These are phyloP conservation scores for Chalaropsis ovoidea DNA, from an alignment of 2,329 filamentous ascomycete species.

Conservation along the genomic window DNA sequence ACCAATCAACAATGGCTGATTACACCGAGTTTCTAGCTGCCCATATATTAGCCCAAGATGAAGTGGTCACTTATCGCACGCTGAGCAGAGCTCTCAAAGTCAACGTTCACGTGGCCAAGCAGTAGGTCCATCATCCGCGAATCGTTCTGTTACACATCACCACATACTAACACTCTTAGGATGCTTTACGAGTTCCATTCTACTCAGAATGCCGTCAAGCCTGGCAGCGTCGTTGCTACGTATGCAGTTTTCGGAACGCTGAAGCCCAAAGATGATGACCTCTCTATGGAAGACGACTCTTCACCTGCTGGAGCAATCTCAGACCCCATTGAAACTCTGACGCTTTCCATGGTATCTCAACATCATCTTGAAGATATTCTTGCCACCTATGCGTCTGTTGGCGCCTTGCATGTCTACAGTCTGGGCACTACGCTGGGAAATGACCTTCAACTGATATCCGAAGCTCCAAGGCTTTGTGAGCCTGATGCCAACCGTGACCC, in stretches of 20 bases:
- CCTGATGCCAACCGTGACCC: conserved; percentile 8
- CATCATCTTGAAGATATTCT: conserved; percentile 61
- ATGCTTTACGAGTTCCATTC: conserved; percentile 82
- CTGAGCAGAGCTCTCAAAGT: conserved; percentile 74
- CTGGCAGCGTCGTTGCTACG: conserved; percentile 75
- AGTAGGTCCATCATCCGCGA: conserved; percentile 45
- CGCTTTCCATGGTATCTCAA: conserved; percentile 59
- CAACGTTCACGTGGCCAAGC: conserved; percentile 79
- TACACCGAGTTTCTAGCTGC: conserved; percentile 65
- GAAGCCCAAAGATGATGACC: conserved; percentile 48
- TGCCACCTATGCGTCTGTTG: conserved; percentile 58
- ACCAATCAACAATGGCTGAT: conserved; percentile 41
- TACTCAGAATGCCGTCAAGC: conserved; percentile 63
- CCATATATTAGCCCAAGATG: conserved; percentile 64
- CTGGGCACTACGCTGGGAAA: conserved; percentile 59
- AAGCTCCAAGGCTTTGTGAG: conserved; percentile 10
- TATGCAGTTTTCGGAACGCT: conserved; percentile 72
- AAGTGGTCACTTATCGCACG: conserved; percentile 72
- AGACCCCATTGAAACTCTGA: conserved; percentile 45
- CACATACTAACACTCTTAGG: conserved; percentile 37
- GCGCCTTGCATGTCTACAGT: conserved; percentile 80
- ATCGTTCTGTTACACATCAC: background rate
- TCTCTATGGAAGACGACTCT: conserved; percentile 48
- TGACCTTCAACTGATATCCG: conserved; percentile 24
- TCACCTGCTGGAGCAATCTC: conserved; percentile 35